Percentiles rank a stretch among this genome's conserved stretches.
These are phyloP conservation scores for Monosporozyma yasuniensis DNA, from an alignment of 805 yeast species.

Conservation along the genomic window DNA sequence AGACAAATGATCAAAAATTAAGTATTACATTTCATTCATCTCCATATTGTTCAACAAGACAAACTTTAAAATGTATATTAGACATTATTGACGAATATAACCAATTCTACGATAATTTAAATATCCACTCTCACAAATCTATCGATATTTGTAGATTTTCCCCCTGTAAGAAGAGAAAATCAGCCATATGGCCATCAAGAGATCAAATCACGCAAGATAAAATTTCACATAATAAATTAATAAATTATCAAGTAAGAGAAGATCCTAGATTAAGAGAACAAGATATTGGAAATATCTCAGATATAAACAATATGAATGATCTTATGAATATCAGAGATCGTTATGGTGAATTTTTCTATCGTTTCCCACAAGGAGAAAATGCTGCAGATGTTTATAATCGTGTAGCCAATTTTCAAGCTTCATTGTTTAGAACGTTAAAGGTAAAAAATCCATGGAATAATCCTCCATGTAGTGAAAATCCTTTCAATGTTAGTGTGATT, in stretches of 20 bases:
- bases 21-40: constrained; percentile 67
- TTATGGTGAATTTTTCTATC: constrained; percentile 79
- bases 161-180: constrained; percentile 2
- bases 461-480: too few relatives aligned
- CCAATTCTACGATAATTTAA: too few relatives aligned
- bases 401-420: constrained; percentile 80
- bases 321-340: constrained; percentile 78
- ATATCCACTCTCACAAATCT: too few relatives aligned
- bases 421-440: constrained; percentile 70
- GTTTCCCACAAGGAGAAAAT: constrained; percentile 89
- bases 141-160: not conserved
- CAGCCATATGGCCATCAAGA: constrained; percentile 19
- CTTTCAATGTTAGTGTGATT: constrained; percentile 52
- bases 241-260: constrained; percentile 54
- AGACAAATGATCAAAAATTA: constrained; percentile 34
- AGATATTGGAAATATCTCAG: constrained; percentile 88
- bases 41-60: constrained; percentile 75
- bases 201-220: not conserved
- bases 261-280: constrained; percentile 91
- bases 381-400: constrained; percentile 94
- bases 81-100: constrained; percentile 38
- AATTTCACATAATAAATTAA: constrained; percentile 10
- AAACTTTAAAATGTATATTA: constrained; percentile 65
- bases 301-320: constrained; percentile 56
- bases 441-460: constrained; percentile 29